phyloP scores from a whole-genome alignment of 106 monocot species.

The Acorus calamus region DNA sequence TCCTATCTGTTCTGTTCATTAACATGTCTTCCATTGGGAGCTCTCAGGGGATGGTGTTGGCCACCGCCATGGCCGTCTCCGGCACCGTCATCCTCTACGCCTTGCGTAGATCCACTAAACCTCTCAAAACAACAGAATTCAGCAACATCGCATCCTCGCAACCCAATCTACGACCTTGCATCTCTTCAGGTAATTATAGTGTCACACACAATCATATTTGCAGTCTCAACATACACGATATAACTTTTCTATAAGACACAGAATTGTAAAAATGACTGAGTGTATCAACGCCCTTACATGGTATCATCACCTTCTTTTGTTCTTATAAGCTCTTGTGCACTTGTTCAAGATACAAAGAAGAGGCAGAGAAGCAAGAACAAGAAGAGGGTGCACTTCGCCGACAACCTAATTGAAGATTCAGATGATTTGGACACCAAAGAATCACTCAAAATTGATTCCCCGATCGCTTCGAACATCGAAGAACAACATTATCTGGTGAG shows the following conservation, averaged over 20 bases:
- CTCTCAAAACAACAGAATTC: too few species aligned
- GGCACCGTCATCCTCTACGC: conserved; percentile 42
- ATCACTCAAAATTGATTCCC: too few species aligned
- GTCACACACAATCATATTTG: neutral
- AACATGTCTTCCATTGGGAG: conserved; percentile 10
- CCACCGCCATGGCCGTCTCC: conserved; percentile 48
- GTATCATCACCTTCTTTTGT: too few species aligned
- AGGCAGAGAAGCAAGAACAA: neutral
- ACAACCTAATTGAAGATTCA: conserved; percentile 20
- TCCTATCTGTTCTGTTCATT: too few species aligned
- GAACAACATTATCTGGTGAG: too few species aligned
- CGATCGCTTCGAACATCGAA: too few species aligned
- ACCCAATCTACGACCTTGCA: conserved; percentile 11
- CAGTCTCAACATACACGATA: too few species aligned
- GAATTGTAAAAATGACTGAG: too few species aligned
- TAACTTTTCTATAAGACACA: too few species aligned
- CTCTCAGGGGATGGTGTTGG: conserved; percentile 22
- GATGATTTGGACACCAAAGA: neutral
- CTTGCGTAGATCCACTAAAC: conserved; percentile 12
- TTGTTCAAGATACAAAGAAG: conserved; percentile 10
- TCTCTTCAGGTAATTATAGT: conserved; percentile 8
- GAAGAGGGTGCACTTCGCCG: conserved; percentile 38
- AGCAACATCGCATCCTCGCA: neutral
- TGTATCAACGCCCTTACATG: too few species aligned
- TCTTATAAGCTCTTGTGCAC: too few species aligned